Evolutionary conservation across 768 basidiomycete species (phyloP).

Genomic region (Lactifluus echinatus): DNA sequence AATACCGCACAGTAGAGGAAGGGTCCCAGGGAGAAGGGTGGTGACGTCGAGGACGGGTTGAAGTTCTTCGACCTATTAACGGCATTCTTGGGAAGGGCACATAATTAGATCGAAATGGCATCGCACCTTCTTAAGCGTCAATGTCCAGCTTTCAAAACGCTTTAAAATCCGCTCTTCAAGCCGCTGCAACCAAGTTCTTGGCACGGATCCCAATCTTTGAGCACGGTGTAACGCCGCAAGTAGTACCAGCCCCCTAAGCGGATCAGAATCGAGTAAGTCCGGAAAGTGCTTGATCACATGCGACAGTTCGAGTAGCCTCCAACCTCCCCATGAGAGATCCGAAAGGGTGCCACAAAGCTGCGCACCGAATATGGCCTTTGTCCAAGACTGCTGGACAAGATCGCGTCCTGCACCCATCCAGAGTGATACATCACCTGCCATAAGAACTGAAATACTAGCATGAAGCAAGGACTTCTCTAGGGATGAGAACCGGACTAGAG

Average conservation of each 20-base stretch:
- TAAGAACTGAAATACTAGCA: slow-evolving; percentile 30
- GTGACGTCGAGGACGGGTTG: slow-evolving; percentile 48
- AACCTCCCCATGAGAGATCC: slow-evolving; percentile 66
- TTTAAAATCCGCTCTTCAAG: slow-evolving; percentile 42
- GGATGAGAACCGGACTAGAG: slow-evolving; percentile 24
- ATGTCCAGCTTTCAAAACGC: slow-evolving; percentile 36
- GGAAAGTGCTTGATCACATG: slow-evolving; percentile 44
- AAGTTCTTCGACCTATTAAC: slow-evolving; percentile 40
- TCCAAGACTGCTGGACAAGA: slow-evolving; percentile 46
- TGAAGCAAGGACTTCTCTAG: slow-evolving; percentile 29
- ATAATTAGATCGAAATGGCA: background rate
- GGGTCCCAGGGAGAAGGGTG: slow-evolving; percentile 38
- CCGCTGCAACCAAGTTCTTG: slow-evolving; percentile 49
- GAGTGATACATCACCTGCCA: slow-evolving; percentile 36
- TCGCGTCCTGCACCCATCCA: slow-evolving; percentile 40
- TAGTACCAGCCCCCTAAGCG: slow-evolving; percentile 37
- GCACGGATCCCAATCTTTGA: slow-evolving; percentile 48
- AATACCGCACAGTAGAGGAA: slow-evolving; percentile 36
- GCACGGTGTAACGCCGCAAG: slow-evolving; percentile 39
- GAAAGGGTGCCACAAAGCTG: slow-evolving; percentile 53
- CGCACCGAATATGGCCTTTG: slow-evolving; percentile 35
- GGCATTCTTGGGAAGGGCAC: background rate
- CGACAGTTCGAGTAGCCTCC: slow-evolving; percentile 62
- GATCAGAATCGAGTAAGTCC: slow-evolving; percentile 38
- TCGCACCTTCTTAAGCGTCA: slow-evolving; percentile 34